phyloP scores from a whole-genome alignment of 2,329 filamentous ascomycete species.

The Truncatella angustata region DNA sequence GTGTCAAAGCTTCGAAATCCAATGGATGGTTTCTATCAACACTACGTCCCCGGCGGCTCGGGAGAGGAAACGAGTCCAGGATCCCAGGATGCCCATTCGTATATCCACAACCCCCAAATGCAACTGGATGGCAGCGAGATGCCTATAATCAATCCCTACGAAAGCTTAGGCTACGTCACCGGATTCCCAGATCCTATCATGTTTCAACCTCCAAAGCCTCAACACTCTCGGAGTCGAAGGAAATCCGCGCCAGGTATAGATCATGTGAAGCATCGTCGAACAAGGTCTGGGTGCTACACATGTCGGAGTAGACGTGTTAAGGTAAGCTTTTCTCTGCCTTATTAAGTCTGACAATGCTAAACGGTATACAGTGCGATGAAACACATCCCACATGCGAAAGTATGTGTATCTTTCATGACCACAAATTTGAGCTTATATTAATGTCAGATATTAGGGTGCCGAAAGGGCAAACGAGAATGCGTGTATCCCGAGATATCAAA shows the following conservation, averaged over 20 bases:
- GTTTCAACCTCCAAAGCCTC: constrained; percentile 46
- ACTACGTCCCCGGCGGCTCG: constrained; percentile 50
- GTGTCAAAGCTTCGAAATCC: constrained; percentile 6
- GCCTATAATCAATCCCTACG: constrained; percentile 41
- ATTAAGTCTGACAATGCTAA: constrained; percentile 23
- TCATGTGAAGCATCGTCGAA: constrained; percentile 88
- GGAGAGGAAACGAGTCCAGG: constrained; percentile 34
- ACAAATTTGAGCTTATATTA: constrained; percentile 5
- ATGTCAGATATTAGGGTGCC: constrained; percentile 64
- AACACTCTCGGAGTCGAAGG: constrained; percentile 42
- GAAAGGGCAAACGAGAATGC: constrained; percentile 88
- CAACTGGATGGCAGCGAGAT: constrained; percentile 26
- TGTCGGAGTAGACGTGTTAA: constrained; percentile 87
- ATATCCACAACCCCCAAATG: constrained; percentile 30
- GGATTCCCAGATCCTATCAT: constrained; percentile 49
- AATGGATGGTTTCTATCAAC: constrained; percentile 56
- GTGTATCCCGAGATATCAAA: constrained; percentile 74
- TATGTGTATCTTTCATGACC: constrained; percentile 35
- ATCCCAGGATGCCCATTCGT: constrained; percentile 38
- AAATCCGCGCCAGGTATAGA: constrained; percentile 56
- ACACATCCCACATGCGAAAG: constrained; percentile 80
- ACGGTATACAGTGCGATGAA: constrained; percentile 78
- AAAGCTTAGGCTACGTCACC: constrained; percentile 47
- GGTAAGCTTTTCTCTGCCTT: constrained; percentile 37
- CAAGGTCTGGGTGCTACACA: constrained; percentile 89